Conservation (phyloP, 2,329 filamentous ascomycete species). For the Cordyceps javanica region DNA sequence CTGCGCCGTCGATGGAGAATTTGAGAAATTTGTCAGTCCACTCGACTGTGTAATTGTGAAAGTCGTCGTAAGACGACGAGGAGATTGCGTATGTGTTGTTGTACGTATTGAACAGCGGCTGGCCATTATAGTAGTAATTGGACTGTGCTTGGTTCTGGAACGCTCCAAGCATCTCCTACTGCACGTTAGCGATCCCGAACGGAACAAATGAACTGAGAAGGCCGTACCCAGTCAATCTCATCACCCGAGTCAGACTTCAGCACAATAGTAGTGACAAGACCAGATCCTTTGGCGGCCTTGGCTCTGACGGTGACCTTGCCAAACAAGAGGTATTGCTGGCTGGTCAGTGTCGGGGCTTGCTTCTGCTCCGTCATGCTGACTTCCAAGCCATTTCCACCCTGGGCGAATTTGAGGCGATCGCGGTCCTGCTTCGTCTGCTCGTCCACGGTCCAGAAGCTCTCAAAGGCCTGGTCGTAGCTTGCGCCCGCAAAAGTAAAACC, state of each 20-base stretch:
- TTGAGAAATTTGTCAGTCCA: conserved; percentile 55
- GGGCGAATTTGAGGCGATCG: conserved; percentile 20
- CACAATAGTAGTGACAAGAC: conserved; percentile 72
- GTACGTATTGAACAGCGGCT: conserved; percentile 45
- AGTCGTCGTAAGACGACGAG: conserved; percentile 31
- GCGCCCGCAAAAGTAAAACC: conserved; percentile 59
- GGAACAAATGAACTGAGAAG: background rate
- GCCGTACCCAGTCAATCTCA: conserved; percentile 50
- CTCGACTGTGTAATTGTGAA: conserved; percentile 62
- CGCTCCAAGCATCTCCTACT: conserved; percentile 24
- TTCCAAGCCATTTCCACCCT: conserved; percentile 23
- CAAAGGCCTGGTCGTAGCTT: conserved; percentile 33
- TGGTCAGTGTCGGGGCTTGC: conserved; percentile 57
- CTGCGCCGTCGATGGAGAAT: conserved; percentile 52
- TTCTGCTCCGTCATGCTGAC: conserved; percentile 51
- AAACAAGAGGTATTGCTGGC: conserved; percentile 79
- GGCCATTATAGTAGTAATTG: conserved; percentile 73
- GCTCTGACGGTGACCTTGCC: conserved; percentile 65
- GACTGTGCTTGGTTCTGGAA: conserved; percentile 57
- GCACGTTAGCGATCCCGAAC: background rate
- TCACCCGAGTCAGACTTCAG: conserved; percentile 73
- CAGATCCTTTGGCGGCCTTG: conserved; percentile 64
- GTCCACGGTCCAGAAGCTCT: conserved; percentile 24
- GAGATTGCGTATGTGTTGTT: conserved; percentile 42
- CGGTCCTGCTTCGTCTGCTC: conserved; percentile 27